Base-by-base conservation (phyloP, 2,329 filamentous ascomycete species). In the Pestalotiopsis sp. region DNA sequence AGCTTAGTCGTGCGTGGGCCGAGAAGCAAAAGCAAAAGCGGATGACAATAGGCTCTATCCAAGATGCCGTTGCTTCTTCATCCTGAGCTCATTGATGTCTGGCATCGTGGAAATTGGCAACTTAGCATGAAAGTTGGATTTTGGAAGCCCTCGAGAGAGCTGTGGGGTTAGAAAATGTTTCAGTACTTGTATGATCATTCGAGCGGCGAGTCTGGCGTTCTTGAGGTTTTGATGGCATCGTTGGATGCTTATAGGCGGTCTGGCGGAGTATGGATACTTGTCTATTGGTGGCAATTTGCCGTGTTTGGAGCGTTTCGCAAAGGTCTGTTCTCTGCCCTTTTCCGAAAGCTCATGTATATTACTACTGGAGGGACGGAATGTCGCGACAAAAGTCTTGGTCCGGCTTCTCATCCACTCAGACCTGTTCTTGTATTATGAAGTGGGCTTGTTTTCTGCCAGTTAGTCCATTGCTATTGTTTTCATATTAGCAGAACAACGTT, bases 1-100 rank as follows among this genome's bases (percentile, higher is more conserved):
- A 84, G 75, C 83, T 86, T 69, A 88, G 88, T 72, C 84, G 88
- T 41, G 86, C 90, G 73, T 91, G 89, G 88, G 88, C 88, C 12
- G 87, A 90, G 75, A 89, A 85, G 78, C 86, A 87, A 75, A 82
- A 82, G 49, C 80, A 77, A 20, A 85, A 83, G 74, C 79, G 75
- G 41, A 72, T 73, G 72, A 75, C 75, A 9, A 63, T 75, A 7
- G 63, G 68, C 49, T 77, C 76, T 2, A 23, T 75, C n/a, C 71
- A 71, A 25, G 75, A 75, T 61, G 66, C 73, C 3, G 64, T 72
- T 52, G 66, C 68, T 3, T 60, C 39, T 23, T 58, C 66, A 23
- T 68, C 39, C 25, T 63, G 31, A 62, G 45, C 45, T 52, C 45
- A 52, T 52, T 2, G 17, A 17, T 52, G 7, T 52, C 14, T 9